A percentile compares a stretch with the other conserved stretches of the same genome.
These are phyloP conservation scores for Fusarium globosum DNA, from an alignment of 2,329 filamentous ascomycete species.

Conservation along the genomic window DNA sequence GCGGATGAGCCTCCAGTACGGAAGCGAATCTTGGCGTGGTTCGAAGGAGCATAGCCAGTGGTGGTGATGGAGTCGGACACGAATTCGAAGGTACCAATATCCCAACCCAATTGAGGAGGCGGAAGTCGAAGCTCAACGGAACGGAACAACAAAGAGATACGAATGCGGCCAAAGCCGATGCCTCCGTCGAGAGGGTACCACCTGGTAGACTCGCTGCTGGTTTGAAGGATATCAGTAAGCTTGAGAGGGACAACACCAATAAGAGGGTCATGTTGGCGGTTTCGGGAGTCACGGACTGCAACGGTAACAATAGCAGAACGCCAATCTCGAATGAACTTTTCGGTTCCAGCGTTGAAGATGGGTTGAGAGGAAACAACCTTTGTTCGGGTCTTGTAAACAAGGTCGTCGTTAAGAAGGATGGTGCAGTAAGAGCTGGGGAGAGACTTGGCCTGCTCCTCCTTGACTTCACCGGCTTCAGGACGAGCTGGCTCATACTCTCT, in stretches of 20 bases:
- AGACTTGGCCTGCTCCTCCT: slow-evolving; percentile 82
- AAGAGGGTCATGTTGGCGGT: slow-evolving; percentile 94
- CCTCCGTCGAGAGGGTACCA: slow-evolving; percentile 99
- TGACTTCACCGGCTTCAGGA: slow-evolving; percentile 81
- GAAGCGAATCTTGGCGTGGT: slow-evolving; percentile 80
- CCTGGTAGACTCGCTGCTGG: slow-evolving; percentile 83
- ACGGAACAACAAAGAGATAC: slow-evolving; percentile 90
- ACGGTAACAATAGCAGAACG: slow-evolving; percentile 86
- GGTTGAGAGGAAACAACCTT: slow-evolving; percentile 95
- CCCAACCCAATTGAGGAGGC: slow-evolving; percentile 89
- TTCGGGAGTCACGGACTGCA: slow-evolving; percentile 86
- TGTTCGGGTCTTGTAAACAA: slow-evolving; percentile 92
- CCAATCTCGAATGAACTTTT: slow-evolving; percentile 95
- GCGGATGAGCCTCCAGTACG: slow-evolving; percentile 87
- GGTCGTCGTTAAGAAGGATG: slow-evolving; percentile 86
- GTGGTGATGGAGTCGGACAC: slow-evolving; percentile 76
- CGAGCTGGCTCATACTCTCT: slow-evolving; percentile 91
- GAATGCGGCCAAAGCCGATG: slow-evolving; percentile 88
- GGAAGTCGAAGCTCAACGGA: slow-evolving; percentile 88
- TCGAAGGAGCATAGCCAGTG: slow-evolving; percentile 67
- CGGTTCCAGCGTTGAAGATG: slow-evolving; percentile 96
- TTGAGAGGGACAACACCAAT: slow-evolving; percentile 92
- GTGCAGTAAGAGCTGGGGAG: slow-evolving; percentile 95
- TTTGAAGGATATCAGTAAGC: slow-evolving; percentile 87
- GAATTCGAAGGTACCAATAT: slow-evolving; percentile 95